phyloP scores from a whole-genome alignment of 2,329 filamentous ascomycete genomes.

The Pseudogymnoascus sp. region DNA sequence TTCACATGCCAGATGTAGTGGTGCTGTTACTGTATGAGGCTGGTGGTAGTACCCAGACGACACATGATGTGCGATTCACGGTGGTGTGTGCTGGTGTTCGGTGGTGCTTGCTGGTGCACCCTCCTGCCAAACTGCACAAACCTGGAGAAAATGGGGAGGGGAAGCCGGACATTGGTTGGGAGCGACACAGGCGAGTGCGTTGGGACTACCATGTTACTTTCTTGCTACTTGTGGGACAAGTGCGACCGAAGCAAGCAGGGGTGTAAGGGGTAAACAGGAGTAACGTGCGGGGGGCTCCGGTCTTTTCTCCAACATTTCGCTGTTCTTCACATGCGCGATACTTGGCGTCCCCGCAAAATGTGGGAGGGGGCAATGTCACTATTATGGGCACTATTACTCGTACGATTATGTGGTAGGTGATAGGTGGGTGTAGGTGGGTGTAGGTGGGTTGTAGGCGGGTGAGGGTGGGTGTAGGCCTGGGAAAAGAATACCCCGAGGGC shows the following conservation, averaged over 20 bases:
- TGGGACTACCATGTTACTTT: too few relatives aligned
- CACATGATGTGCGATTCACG: background rate
- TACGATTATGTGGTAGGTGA: background rate
- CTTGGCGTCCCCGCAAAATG: background rate
- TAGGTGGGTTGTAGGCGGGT: background rate
- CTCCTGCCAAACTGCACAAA: background rate
- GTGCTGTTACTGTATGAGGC: background rate
- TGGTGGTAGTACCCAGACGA: background rate
- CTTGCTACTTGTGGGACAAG: background rate
- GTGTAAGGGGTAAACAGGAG: background rate
- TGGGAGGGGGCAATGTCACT: background rate
- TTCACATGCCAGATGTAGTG: background rate
- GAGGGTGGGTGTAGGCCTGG: too few relatives aligned
- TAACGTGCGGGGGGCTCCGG: background rate
- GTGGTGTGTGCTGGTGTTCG: background rate
- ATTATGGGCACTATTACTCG: background rate
- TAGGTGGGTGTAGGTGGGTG: background rate
- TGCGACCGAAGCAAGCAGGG: background rate
- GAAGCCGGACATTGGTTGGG: background rate
- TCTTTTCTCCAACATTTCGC: background rate
- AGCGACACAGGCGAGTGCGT: background rate
- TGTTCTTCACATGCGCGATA: background rate
- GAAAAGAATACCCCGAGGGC: too few relatives aligned
- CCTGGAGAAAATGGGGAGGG: background rate
- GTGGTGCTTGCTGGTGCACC: background rate